phyloP scores from a whole-genome alignment of 2,329 filamentous ascomycete genomes.

The Corinectria fuckeliana region DNA sequence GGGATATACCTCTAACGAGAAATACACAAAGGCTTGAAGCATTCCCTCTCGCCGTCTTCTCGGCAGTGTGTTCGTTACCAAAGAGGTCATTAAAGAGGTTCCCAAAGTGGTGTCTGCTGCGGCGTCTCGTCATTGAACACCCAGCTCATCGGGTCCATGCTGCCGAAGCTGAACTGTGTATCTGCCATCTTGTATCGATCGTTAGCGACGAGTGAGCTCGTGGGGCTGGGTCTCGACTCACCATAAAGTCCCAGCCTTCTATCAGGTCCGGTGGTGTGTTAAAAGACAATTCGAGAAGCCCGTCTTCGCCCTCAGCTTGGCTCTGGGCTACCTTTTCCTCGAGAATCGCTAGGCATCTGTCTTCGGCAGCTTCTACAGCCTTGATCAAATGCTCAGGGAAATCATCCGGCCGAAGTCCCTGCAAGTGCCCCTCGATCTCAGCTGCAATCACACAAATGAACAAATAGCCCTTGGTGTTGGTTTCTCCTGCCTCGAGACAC shows the following conservation, averaged over 20 bases:
- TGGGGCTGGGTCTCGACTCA: slow-evolving; percentile 2
- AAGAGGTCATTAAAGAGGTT: no score
- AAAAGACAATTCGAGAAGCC: background rate
- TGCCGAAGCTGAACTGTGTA: background rate
- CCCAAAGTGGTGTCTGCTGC: background rate
- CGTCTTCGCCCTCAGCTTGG: background rate
- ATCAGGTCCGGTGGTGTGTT: slow-evolving; percentile 10
- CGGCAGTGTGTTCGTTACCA: no score
- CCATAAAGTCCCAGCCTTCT: slow-evolving; percentile 38
- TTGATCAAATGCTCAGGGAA: slow-evolving; percentile 43
- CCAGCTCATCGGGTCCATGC: slow-evolving; percentile 4
- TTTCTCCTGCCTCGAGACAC: slow-evolving; percentile 57
- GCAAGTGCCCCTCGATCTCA: slow-evolving; percentile 51
- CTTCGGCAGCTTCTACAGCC: slow-evolving; percentile 46
- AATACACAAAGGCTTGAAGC: background rate
- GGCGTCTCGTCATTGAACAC: background rate
- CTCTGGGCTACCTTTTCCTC: slow-evolving; percentile 38
- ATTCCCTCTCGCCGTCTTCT: no score
- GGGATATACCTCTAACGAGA: no score
- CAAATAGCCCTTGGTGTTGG: slow-evolving; percentile 60
- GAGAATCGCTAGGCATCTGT: slow-evolving; percentile 43
- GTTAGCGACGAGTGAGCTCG: background rate
- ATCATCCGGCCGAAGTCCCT: slow-evolving; percentile 44
- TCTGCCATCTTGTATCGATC: background rate
- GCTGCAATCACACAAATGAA: slow-evolving; percentile 41